These are phyloP conservation scores for Thymus mandschuricus DNA, from an alignment of 257 asterid genomes.

Conservation along the genomic window DNA sequence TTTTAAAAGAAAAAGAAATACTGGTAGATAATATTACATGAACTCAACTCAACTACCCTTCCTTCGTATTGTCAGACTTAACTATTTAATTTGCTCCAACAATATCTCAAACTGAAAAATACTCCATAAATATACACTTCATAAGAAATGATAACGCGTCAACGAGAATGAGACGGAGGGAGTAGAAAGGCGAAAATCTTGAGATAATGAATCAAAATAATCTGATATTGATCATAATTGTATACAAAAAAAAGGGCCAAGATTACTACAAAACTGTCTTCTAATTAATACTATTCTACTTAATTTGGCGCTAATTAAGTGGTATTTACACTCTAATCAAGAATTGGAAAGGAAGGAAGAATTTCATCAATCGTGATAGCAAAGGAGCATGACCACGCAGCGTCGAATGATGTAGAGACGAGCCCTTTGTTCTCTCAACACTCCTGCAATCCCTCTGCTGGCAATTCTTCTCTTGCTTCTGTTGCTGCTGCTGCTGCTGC, in stretches of 20 bases:
- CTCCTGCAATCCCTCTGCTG: constrained; percentile 84
- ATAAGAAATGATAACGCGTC: no score
- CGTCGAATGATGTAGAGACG: constrained; percentile 76
- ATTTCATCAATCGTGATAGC: constrained; percentile 52
- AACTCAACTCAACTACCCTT: constrained; percentile 8
- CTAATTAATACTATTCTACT: not conserved
- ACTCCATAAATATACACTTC: no score
- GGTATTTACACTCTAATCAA: constrained; percentile 36
- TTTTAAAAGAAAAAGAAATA: not conserved
- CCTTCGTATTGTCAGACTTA: constrained; percentile 10
- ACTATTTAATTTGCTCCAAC: no score
- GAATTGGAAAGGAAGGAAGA: no score
- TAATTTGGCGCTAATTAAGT: not conserved
- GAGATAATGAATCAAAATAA: constrained; percentile 22
- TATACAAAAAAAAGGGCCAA: constrained; percentile 28
- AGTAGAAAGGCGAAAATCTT: not conserved
- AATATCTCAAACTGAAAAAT: no score
- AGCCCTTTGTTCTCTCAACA: constrained; percentile 77
- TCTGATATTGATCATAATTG: constrained; percentile 15
- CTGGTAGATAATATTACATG: not conserved
- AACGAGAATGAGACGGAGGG: no score
- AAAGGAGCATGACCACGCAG: constrained; percentile 89
- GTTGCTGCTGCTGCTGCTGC: constrained; percentile 48
- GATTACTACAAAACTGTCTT: constrained; percentile 44
- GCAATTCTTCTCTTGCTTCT: constrained; percentile 64